These are phyloP conservation scores for Clonostachys byssicola DNA, from an alignment of 2,329 filamentous ascomycete genomes.

Conservation along the genomic window DNA sequence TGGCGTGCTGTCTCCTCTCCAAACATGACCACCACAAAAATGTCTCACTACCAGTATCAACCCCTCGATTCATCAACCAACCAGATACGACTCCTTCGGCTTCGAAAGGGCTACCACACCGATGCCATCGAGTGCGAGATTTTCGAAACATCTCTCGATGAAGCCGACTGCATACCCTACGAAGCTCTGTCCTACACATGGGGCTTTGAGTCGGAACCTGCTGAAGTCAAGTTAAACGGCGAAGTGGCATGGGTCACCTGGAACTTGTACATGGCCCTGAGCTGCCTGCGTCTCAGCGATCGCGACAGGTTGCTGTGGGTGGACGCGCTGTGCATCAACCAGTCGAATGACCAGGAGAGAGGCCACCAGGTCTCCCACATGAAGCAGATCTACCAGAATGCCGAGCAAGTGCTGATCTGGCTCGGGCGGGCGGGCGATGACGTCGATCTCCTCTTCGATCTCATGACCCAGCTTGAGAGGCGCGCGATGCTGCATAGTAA, in stretches of 20 bases:
- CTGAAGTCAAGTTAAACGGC: neutral
- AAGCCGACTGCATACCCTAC: neutral
- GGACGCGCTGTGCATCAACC: slow-evolving; percentile 7
- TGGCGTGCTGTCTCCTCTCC: too few relatives aligned
- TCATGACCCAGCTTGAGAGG: too few relatives aligned
- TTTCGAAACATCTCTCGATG: too few relatives aligned
- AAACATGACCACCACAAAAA: too few relatives aligned
- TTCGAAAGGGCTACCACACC: too few relatives aligned
- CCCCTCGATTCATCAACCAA: too few relatives aligned
- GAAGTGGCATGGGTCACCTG: neutral
- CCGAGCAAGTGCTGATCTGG: slow-evolving; percentile 4
- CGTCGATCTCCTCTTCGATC: too few relatives aligned
- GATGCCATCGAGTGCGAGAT: too few relatives aligned
- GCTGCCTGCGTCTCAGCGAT: slow-evolving; percentile 15
- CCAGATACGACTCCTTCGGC: too few relatives aligned
- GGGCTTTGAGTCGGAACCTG: neutral
- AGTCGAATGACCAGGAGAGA: neutral
- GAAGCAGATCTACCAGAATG: slow-evolving; percentile 3
- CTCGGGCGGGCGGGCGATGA: neutral
- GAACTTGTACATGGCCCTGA: slow-evolving; percentile 10
- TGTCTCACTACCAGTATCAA: too few relatives aligned
- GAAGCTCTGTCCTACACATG: slow-evolving; percentile 1
- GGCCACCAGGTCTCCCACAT: slow-evolving; percentile 5
- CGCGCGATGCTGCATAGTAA: too few relatives aligned
- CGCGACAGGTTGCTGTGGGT: slow-evolving; percentile 15